These are phyloP conservation scores for Pseudogymnoascus sp. DNA, from an alignment of 2,329 filamentous ascomycete species.

Conservation along the genomic window DNA sequence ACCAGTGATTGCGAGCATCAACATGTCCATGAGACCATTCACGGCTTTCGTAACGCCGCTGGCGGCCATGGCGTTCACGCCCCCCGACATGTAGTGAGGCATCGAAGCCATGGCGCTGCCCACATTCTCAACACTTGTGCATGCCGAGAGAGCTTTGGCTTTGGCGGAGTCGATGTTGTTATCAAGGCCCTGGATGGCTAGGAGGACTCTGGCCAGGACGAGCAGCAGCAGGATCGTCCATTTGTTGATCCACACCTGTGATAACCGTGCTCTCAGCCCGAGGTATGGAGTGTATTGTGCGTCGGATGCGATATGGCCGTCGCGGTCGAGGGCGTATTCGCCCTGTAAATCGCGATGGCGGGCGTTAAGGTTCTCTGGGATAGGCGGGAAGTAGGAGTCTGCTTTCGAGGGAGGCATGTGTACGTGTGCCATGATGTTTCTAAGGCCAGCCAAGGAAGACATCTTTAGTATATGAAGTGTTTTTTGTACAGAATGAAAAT, in stretches of 20 bases:
- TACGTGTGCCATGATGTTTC: slow-evolving; percentile 23
- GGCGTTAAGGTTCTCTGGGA: slow-evolving; percentile 29
- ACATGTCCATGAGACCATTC: slow-evolving; percentile 67
- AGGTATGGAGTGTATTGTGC: slow-evolving; percentile 82
- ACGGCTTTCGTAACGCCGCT: slow-evolving; percentile 73
- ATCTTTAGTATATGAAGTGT: slow-evolving; percentile 22
- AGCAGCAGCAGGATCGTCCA: slow-evolving; percentile 90
- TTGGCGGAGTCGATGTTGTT: slow-evolving; percentile 69
- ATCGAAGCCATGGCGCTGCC: slow-evolving; percentile 96
- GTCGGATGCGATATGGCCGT: slow-evolving; percentile 43
- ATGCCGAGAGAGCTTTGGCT: slow-evolving; percentile 75
- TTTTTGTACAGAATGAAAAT: background rate
- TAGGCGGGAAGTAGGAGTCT: slow-evolving; percentile 26
- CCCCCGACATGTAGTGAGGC: slow-evolving; percentile 86
- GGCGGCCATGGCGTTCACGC: slow-evolving; percentile 80
- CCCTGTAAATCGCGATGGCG: slow-evolving; percentile 24
- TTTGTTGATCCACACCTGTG: slow-evolving; percentile 94
- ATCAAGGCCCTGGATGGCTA: slow-evolving; percentile 66
- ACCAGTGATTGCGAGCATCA: slow-evolving; percentile 70
- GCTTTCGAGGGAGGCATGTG: slow-evolving; percentile 26
- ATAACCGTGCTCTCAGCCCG: slow-evolving; percentile 77
- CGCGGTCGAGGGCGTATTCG: slow-evolving; percentile 13
- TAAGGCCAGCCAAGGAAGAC: slow-evolving; percentile 26
- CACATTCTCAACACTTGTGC: slow-evolving; percentile 83
- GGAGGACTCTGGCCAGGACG: slow-evolving; percentile 70